Base-by-base conservation (phyloP, 2,329 filamentous ascomycete species). In the Phaeomoniella chlamydospora region DNA sequence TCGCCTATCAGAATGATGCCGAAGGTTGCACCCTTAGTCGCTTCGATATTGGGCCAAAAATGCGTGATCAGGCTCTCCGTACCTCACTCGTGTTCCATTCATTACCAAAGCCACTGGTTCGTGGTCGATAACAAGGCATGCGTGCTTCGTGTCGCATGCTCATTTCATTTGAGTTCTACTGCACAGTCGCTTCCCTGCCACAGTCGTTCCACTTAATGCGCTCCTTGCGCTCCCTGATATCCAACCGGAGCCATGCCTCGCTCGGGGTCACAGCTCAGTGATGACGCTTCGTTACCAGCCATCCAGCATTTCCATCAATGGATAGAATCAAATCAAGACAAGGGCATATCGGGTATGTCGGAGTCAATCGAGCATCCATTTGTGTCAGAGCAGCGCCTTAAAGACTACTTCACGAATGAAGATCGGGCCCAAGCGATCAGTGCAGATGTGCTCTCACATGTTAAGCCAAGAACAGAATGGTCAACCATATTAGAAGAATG, bases 241-340 rank as follows among this genome's bases (percentile, higher is more conserved):
- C 22, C n/a, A 26, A 26, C 9, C 22, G 22, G 22, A 26, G 22
- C n/a, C 22, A 26, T 26, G 22, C 22, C 9, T 26, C 22, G 9
- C 22, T 26, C 22, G 22, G 22, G 6, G 9, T 9, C 9, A n/a
- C 22, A 26, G 22, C 22, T 6, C 22, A 26, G 22, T n/a, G 22
- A n/a, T 26, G 9, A 26, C 22, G 6, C 22, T 26, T n/a, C 6
- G 9, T 9, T 9, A n/a, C 22, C 22, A 26, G 22, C n/a, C 6
- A n/a, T 44, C 13, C 36, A 41, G 16, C 31, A 33, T 15, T 43
- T 44, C 29, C 22, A 39, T 31, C 18, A 18, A 13, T 43, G 41
- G 41, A 14, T 14, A 26, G 22, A 26, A 6, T 26, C 9, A 6
- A 26, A 26, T 26, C 22, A 6, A 26, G 22, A 26, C 9, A 26